A percentile compares a stretch with the other conserved stretches of the same genome.
phyloP scores from a whole-genome alignment of 306 rosid species.

The Quercus agrifolia region DNA sequence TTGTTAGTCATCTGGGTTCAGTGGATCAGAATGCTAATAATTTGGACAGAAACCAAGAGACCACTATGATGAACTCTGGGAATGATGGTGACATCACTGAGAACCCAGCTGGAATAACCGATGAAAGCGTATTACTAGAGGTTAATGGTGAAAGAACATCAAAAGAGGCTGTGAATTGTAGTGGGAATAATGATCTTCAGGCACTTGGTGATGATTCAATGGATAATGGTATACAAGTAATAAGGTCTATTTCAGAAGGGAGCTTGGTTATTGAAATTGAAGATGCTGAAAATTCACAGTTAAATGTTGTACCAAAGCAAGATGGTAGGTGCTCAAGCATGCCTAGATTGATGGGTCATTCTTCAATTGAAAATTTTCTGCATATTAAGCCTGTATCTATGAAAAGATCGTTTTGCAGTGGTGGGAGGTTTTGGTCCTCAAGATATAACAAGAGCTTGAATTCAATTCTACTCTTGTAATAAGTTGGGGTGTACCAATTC shows the following conservation, averaged over 20 bases:
- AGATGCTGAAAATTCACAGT: constrained; percentile 1
- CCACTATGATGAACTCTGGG: constrained; percentile 29
- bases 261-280: background rate
- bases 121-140: constrained; percentile 30
- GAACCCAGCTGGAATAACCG: constrained; percentile 23
- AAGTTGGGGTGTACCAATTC: constrained; percentile 3
- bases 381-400: constrained; percentile 51
- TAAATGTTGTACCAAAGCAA: constrained; percentile 9
- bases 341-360: constrained; percentile 23
- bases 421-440: constrained; percentile 32
- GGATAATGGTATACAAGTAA: background rate
- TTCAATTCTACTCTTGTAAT: constrained; percentile 11
- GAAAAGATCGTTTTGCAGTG: constrained; percentile 53
- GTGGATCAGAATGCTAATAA: constrained; percentile 22
- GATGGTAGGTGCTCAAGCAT: constrained; percentile 8
- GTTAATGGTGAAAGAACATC: constrained; percentile 16
- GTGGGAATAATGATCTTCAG: background rate
- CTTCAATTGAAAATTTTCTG: constrained; percentile 39
- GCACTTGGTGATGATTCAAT: background rate
- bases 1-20: constrained; percentile 1
- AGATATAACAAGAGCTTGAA: constrained; percentile 27
- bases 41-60: constrained; percentile 23
- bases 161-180: constrained; percentile 20
- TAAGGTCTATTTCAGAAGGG: constrained; percentile 22
- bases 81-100: constrained; percentile 22